These are phyloP conservation scores for Sugiyamaella mastotermitis DNA, from an alignment of 805 yeast genomes.

Conservation along the genomic window DNA sequence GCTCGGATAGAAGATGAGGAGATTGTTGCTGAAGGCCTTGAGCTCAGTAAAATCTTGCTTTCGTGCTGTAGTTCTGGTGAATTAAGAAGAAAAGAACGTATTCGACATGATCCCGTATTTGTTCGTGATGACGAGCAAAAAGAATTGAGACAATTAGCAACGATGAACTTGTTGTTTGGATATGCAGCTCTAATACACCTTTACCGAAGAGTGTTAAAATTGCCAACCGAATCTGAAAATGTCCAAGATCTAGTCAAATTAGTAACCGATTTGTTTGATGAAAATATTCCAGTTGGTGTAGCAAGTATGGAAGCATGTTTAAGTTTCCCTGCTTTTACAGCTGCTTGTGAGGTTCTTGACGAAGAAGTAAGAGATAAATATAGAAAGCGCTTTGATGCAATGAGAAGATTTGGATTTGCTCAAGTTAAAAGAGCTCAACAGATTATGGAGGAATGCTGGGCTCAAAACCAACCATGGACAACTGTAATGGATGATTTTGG, in stretches of 20 bases:
- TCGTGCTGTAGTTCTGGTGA: constrained; percentile 22
- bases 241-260: constrained; percentile 44
- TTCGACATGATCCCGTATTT: neutral
- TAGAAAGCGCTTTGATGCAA: constrained; percentile 34
- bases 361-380: constrained; percentile 33
- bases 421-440: constrained; percentile 41
- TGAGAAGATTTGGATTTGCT: constrained; percentile 39
- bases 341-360: constrained; percentile 52
- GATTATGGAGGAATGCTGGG: constrained; percentile 51
- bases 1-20: constrained; percentile 8
- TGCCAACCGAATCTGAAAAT: constrained; percentile 40
- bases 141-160: constrained; percentile 29
- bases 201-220: constrained; percentile 47
- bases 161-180: constrained; percentile 47
- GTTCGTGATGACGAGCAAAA: constrained; percentile 12
- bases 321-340: constrained; percentile 49
- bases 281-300: constrained; percentile 38
- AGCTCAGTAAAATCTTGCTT: constrained; percentile 31
- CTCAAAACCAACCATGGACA: constrained; percentile 46
- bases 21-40: constrained; percentile 36
- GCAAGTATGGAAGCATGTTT: constrained; percentile 51
- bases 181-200: constrained; percentile 50
- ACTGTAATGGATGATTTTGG: constrained; percentile 38
- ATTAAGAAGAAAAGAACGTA: constrained; percentile 8
- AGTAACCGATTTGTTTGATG: constrained; percentile 34